Evolutionary conservation across 176 grass and related monocot species (phyloP).

Genomic region (Bolboschoenus planiculmis): DNA sequence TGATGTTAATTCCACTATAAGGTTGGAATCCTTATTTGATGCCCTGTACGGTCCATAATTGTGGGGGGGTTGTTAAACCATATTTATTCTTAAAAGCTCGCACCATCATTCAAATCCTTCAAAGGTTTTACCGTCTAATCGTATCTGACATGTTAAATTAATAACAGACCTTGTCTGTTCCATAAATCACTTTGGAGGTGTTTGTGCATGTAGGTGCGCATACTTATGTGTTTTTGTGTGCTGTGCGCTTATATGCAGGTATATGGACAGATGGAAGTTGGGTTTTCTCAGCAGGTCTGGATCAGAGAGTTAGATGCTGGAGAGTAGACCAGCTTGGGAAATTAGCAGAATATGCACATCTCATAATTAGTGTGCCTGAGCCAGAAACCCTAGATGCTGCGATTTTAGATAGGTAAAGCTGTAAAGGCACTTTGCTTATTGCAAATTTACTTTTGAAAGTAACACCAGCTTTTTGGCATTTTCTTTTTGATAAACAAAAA

Average conservation of each 20-base stretch:
- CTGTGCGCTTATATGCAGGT: constrained; percentile 24
- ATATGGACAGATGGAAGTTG: constrained; percentile 80
- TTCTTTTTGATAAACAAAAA: background rate
- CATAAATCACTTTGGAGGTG: background rate
- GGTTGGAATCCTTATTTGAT: too few relatives aligned
- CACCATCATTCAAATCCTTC: background rate
- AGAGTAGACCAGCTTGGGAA: constrained; percentile 20
- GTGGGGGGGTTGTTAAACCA: too few relatives aligned
- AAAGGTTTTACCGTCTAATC: background rate
- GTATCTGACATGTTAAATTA: background rate
- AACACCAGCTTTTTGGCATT: background rate
- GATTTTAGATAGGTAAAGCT: constrained; percentile 40
- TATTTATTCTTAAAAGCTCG: background rate
- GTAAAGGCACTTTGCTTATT: background rate
- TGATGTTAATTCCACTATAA: background rate
- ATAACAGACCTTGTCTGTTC: background rate
- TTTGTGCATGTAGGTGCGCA: background rate
- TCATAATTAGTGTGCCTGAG: constrained; percentile 78
- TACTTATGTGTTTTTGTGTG: background rate
- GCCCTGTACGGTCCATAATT: too few relatives aligned
- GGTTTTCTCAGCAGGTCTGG: constrained; percentile 82
- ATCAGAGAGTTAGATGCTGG: constrained; percentile 88
- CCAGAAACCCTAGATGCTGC: constrained; percentile 77
- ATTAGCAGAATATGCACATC: constrained; percentile 48
- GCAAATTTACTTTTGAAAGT: background rate